Conservation (phyloP, 2,329 filamentous ascomycete species). For the Claviceps sp. region DNA sequence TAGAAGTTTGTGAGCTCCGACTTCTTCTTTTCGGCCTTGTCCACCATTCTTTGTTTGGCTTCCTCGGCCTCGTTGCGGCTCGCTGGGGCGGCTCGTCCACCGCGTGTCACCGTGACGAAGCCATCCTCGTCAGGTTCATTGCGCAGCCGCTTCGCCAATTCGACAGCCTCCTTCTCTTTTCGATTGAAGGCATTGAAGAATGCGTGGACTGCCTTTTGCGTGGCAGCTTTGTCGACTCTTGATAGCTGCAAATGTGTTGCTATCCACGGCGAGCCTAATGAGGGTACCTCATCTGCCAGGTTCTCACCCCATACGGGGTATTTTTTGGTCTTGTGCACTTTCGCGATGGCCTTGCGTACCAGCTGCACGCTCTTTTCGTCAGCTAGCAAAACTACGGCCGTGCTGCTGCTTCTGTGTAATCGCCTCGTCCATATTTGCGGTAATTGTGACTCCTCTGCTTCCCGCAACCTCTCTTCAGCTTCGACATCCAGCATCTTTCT, state of each 20-base stretch:
- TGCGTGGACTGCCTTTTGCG: slow-evolving; percentile 66
- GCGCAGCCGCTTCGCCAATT: slow-evolving; percentile 49
- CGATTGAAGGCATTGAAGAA: slow-evolving; percentile 75
- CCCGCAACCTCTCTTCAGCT: slow-evolving; percentile 37
- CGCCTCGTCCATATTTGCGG: slow-evolving; percentile 62
- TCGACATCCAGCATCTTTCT: slow-evolving; percentile 34
- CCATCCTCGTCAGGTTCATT: slow-evolving; percentile 87
- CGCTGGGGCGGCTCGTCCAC: slow-evolving; percentile 61
- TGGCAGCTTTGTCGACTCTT: slow-evolving; percentile 51
- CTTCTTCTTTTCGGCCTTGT: slow-evolving; percentile 50
- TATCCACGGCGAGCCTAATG: slow-evolving; percentile 43
- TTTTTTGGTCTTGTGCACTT: slow-evolving; percentile 44
- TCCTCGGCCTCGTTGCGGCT: slow-evolving; percentile 57
- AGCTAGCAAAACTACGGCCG: slow-evolving; percentile 70
- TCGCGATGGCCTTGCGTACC: slow-evolving; percentile 61
- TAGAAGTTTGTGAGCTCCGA: slow-evolving; percentile 63
- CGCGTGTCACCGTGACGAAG: slow-evolving; percentile 81
- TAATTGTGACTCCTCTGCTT: slow-evolving; percentile 47
- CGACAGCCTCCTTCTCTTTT: slow-evolving; percentile 52
- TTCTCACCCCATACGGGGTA: slow-evolving; percentile 57
- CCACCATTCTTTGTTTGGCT: slow-evolving; percentile 42
- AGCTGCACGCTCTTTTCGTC: slow-evolving; percentile 67
- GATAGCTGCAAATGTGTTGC: slow-evolving; percentile 57
- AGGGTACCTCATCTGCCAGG: slow-evolving; percentile 39
- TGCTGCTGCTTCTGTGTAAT: slow-evolving; percentile 60